These are phyloP conservation scores for Firmiana major DNA, from an alignment of 345 rosid genomes.

Conservation along the genomic window DNA sequence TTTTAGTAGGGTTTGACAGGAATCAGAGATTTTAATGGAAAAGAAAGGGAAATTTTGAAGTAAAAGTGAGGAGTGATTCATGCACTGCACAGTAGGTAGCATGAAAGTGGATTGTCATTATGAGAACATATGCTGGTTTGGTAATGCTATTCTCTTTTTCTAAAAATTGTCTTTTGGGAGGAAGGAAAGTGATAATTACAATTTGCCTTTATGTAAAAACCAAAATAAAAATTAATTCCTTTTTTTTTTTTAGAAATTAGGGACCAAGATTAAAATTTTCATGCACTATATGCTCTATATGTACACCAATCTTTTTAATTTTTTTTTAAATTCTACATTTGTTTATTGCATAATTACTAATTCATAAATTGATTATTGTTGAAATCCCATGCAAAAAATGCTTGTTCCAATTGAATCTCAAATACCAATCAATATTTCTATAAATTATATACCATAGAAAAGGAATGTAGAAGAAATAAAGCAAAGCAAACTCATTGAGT, in stretches of 20 bases:
- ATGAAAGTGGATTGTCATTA: conserved; percentile 27
- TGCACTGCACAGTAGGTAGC: not conserved
- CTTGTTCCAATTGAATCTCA: not conserved
- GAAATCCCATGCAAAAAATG: not conserved
- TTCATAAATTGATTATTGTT: too few species aligned
- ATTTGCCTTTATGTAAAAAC: not conserved
- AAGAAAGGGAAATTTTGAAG: not conserved
- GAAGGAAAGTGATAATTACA: not conserved
- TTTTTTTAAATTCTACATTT: too few species aligned
- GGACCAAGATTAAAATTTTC: not conserved
- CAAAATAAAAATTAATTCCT: not conserved
- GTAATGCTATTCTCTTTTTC: not conserved
- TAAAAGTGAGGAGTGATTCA: conserved; percentile 5
- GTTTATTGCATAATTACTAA: not conserved
- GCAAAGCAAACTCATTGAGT: conserved; percentile 29
- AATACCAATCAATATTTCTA: not conserved
- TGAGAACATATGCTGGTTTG: conserved; percentile 12
- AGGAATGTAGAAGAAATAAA: not conserved
- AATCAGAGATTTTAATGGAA: not conserved
- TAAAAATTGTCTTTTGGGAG: not conserved
- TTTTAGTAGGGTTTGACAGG: not conserved
- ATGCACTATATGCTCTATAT: not conserved
- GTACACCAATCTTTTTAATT: not conserved
- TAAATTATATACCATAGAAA: not conserved
- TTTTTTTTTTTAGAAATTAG: not conserved